phyloP scores from a whole-genome alignment of 192 early-diverging fungal genomes.

The Backusella macrospora region DNA sequence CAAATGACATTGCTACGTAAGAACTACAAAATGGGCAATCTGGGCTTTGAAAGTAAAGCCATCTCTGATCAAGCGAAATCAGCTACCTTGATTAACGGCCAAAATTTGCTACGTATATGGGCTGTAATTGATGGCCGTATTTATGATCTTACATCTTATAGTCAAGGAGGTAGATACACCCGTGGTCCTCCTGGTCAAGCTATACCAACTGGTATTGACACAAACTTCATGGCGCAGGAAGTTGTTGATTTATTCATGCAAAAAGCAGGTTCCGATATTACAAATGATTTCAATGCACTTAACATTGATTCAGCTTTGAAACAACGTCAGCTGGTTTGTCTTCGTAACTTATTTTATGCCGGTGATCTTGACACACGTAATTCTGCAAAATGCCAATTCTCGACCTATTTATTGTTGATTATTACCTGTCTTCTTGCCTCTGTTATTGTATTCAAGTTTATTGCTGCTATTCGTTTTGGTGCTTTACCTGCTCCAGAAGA shows the following conservation, averaged over 20 bases:
- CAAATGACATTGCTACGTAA: slow-evolving; percentile 51
- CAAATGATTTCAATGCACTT: slow-evolving; percentile 41
- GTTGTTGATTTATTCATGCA: slow-evolving; percentile 48
- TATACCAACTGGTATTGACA: slow-evolving; percentile 35
- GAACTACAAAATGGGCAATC: slow-evolving; percentile 59
- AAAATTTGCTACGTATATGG: slow-evolving; percentile 59
- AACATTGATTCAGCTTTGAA: slow-evolving; percentile 25
- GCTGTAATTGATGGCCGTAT: slow-evolving; percentile 62
- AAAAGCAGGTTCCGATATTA: slow-evolving; percentile 53
- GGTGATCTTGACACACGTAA: slow-evolving; percentile 69
- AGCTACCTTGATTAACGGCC: slow-evolving; percentile 66
- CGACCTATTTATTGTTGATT: slow-evolving; percentile 68
- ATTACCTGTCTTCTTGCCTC: slow-evolving; percentile 67
- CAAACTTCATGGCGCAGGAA: slow-evolving; percentile 43
- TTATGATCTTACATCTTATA: slow-evolving; percentile 70
- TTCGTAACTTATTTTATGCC: slow-evolving; percentile 68
- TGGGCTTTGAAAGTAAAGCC: slow-evolving; percentile 60
- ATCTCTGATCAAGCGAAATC: slow-evolving; percentile 56
- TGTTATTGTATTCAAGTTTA: slow-evolving; percentile 78
- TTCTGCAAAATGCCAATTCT: slow-evolving; percentile 58
- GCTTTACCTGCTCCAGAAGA: slow-evolving; percentile 75
- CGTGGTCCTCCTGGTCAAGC: slow-evolving; percentile 35
- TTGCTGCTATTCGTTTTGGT: slow-evolving; percentile 79
- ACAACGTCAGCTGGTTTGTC: slow-evolving; percentile 50
- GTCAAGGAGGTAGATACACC: slow-evolving; percentile 44